phyloP scores from a whole-genome alignment of 1,284 basidiomycete genomes.

The Rhodotorula sp. region DNA sequence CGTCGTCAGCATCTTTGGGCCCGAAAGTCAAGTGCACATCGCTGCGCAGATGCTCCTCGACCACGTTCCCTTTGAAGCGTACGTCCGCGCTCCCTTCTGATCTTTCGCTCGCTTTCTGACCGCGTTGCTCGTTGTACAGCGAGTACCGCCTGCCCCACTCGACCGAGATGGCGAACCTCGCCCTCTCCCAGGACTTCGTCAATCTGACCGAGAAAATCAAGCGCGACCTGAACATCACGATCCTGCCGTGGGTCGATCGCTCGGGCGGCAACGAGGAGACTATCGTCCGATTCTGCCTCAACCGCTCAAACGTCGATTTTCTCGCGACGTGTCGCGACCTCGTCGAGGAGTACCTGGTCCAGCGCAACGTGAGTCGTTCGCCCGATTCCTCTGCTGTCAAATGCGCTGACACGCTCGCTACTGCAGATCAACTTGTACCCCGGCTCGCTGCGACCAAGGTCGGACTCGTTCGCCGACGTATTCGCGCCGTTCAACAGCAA shows the following conservation, averaged over 20 bases:
- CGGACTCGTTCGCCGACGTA: conserved; percentile 89
- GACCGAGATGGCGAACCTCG: conserved; percentile 61
- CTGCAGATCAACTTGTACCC: conserved; percentile 44
- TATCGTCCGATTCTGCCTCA: conserved; percentile 88
- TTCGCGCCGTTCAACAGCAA: conserved; percentile 98
- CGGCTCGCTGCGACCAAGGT: conserved; percentile 52
- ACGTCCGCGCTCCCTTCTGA: neutral
- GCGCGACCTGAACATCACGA: conserved; percentile 86
- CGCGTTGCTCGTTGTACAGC: conserved; percentile 2
- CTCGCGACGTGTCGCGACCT: conserved; percentile 83
- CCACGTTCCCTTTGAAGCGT: conserved; percentile 88
- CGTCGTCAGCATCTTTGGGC: conserved; percentile 88
- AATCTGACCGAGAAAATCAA: conserved; percentile 84
- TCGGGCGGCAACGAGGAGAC: conserved; percentile 67
- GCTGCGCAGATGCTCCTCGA: conserved; percentile 90
- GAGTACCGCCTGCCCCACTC: conserved; percentile 87
- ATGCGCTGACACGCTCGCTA: neutral
- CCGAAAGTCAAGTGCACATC: conserved; percentile 94
- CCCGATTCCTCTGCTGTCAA: neutral
- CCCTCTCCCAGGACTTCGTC: conserved; percentile 73
- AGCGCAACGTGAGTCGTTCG: conserved; percentile 66
- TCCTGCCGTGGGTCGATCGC: conserved; percentile 52
- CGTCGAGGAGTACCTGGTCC: conserved; percentile 85
- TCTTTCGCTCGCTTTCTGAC: too few species aligned
- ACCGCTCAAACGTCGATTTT: conserved; percentile 89